phyloP scores from a whole-genome alignment of 2,329 filamentous ascomycete genomes.

The Nigrospora sphaerica region DNA sequence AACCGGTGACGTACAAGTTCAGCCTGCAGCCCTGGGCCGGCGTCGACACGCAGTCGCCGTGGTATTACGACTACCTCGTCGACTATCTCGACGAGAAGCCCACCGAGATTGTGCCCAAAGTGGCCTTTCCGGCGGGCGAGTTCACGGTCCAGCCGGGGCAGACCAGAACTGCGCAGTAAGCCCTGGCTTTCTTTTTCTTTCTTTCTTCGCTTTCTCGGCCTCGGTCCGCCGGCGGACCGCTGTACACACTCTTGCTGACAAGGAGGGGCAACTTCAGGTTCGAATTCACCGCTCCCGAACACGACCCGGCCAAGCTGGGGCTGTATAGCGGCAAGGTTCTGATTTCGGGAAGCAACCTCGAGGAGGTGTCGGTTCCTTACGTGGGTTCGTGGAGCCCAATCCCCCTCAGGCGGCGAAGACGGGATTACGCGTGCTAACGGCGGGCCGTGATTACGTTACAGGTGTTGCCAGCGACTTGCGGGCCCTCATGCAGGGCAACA shows the following conservation, averaged over 20 bases:
- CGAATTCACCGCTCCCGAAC: slow-evolving; percentile 17
- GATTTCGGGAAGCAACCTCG: slow-evolving; percentile 17
- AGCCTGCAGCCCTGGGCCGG: slow-evolving; percentile 21
- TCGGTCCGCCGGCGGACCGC: too few species aligned
- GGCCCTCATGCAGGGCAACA: background rate
- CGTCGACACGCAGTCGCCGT: slow-evolving; percentile 17
- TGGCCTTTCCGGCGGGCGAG: slow-evolving; percentile 8
- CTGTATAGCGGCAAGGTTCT: slow-evolving; percentile 23
- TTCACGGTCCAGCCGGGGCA: slow-evolving; percentile 12
- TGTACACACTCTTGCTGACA: too few species aligned
- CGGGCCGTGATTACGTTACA: background rate
- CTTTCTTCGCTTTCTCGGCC: too few species aligned
- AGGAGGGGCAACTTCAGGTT: slow-evolving; percentile 7
- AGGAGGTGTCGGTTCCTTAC: slow-evolving; percentile 21
- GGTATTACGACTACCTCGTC: slow-evolving; percentile 8
- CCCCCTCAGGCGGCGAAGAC: background rate
- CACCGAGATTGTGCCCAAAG: slow-evolving; percentile 5
- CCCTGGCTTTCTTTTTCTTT: background rate
- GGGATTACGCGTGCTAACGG: background rate
- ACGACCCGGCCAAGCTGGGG: slow-evolving; percentile 14
- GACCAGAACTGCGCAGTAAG: slow-evolving; percentile 11
- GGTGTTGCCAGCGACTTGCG: slow-evolving; percentile 12
- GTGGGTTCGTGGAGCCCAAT: slow-evolving; percentile 7
- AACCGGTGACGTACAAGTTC: slow-evolving; percentile 23
- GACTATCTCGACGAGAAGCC: slow-evolving; percentile 8